phyloP scores from a whole-genome alignment of 2,329 filamentous ascomycete species.

The Exophiala aquamarina region DNA sequence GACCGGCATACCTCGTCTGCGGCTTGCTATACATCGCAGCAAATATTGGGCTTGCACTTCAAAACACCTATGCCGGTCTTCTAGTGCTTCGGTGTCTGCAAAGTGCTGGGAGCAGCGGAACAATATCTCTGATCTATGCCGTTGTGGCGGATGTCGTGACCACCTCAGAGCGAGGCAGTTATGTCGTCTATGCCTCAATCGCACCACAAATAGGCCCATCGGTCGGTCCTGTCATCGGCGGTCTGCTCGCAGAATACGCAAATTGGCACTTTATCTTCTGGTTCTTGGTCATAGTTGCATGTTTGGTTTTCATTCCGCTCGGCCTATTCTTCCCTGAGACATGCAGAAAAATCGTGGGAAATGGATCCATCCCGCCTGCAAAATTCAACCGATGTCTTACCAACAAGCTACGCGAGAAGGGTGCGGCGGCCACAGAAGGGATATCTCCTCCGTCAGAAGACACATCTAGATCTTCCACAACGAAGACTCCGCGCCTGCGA shows the following conservation, averaged over 20 bases:
- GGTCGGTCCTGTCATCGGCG: conserved; percentile 53
- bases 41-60: conserved; percentile 41
- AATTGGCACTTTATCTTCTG: conserved; percentile 57
- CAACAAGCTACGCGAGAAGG: conserved; percentile 9
- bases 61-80: conserved; percentile 37
- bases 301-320: conserved; percentile 29
- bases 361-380: conserved; percentile 38
- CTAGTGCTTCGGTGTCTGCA: conserved; percentile 43
- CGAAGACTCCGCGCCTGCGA: too few relatives aligned
- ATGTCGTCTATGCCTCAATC: conserved; percentile 39
- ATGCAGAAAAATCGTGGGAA: conserved; percentile 36
- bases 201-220: conserved; percentile 43
- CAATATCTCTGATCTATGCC: conserved; percentile 40
- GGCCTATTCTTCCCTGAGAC: conserved; percentile 37
- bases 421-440: not conserved
- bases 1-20: conserved; percentile 50
- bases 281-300: conserved; percentile 52
- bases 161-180: conserved; percentile 40
- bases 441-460: not conserved
- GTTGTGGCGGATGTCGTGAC: conserved; percentile 43
- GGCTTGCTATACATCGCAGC: conserved; percentile 44
- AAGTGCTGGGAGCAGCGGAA: conserved; percentile 42
- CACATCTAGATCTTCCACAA: conserved; percentile 1
- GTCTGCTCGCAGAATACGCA: conserved; percentile 45
- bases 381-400: conserved; percentile 35